These are phyloP conservation scores for Pyricularia grisea DNA, from an alignment of 2,329 filamentous ascomycete genomes.

Conservation along the genomic window DNA sequence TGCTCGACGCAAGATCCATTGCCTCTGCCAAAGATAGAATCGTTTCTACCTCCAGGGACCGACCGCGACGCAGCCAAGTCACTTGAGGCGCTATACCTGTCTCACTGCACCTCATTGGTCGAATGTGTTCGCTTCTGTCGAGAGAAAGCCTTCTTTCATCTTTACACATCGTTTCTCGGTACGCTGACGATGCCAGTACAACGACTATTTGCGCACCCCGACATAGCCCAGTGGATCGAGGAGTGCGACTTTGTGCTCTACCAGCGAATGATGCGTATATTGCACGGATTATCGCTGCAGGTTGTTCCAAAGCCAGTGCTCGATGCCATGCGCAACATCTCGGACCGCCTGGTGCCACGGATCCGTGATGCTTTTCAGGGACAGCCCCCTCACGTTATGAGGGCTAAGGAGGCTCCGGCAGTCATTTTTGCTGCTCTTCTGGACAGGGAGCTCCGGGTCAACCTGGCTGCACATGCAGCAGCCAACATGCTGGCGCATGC, in stretches of 20 bases:
- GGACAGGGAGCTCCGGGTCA: slow-evolving; percentile 81
- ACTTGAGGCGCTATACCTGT: slow-evolving; percentile 78
- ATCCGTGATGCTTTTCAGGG: slow-evolving; percentile 78
- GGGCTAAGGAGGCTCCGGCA: slow-evolving; percentile 81
- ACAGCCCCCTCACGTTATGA: slow-evolving; percentile 75
- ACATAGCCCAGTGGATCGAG: slow-evolving; percentile 84
- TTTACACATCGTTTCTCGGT: slow-evolving; percentile 91
- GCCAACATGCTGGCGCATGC: slow-evolving; percentile 87
- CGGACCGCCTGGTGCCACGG: slow-evolving; percentile 68
- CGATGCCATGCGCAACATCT: slow-evolving; percentile 80
- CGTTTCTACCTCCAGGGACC: slow-evolving; percentile 70
- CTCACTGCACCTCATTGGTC: slow-evolving; percentile 89
- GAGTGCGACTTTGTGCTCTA: slow-evolving; percentile 95
- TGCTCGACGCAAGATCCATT: slow-evolving; percentile 57
- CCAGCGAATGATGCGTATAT: slow-evolving; percentile 90
- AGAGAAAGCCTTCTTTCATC: slow-evolving; percentile 90
- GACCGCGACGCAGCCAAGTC: slow-evolving; percentile 83
- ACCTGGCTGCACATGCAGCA: slow-evolving; percentile 86
- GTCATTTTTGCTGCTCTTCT: slow-evolving; percentile 80
- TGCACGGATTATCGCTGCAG: slow-evolving; percentile 80
- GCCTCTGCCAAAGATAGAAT: slow-evolving; percentile 74
- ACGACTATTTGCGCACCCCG: slow-evolving; percentile 75
- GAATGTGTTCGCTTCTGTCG: slow-evolving; percentile 95
- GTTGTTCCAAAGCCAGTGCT: slow-evolving; percentile 83
- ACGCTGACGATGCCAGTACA: slow-evolving; percentile 95